Evolutionary conservation across 495 filamentous ascomycete species (phyloP), one percentile per base, ranked within the genome.

Genomic region (Mytilinidion resinicola): DNA sequence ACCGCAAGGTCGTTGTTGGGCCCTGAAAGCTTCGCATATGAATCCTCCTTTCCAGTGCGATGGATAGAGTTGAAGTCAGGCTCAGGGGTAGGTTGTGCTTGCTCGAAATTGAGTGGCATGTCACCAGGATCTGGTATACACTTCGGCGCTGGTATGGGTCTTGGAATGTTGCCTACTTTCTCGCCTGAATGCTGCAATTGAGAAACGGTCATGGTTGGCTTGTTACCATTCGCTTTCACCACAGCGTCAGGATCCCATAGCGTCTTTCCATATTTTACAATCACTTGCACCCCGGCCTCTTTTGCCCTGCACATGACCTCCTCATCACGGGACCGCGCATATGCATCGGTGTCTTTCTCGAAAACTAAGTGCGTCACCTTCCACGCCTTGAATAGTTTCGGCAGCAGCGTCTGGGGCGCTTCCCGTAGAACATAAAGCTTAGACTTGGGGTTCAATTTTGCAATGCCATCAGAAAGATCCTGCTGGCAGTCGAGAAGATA

Each of bases 271-370:
- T 74, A 76, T 49, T 69, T 76, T 17, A 78, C 68, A 33, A 88
- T 73, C 0, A 88, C 81, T 59, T 86, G 66, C 10, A 88, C 82
- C 0, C 85, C 85, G 1, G 79, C 81, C 47, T 83, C 70, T 58
- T 80, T 73, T 1, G 85, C 86, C 34, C 82, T 57, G 5, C 72
- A 67, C 12, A 78, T 71, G 35, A 88, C 74, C 9, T 67, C 65
- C 41, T 67, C 73, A 69, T 89, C 85, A 37, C 85, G 68, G 14
- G 82, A 75, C 9, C 77, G 72, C 4, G 80, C 85, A 66, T 88
- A 88, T 0, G 83, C 75, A 71, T 88, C 86, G 2, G 83, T 86
- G 57, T 89, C 85, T 61, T 84, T 85, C 66, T 88, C 85, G 62
- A 88, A 89, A 0, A 87, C 85, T 3, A 88, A 68, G 72, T 88